Evolutionary conservation across 179 eudicot genomes (phyloP).

Genomic region (Spergularia azorica): DNA sequence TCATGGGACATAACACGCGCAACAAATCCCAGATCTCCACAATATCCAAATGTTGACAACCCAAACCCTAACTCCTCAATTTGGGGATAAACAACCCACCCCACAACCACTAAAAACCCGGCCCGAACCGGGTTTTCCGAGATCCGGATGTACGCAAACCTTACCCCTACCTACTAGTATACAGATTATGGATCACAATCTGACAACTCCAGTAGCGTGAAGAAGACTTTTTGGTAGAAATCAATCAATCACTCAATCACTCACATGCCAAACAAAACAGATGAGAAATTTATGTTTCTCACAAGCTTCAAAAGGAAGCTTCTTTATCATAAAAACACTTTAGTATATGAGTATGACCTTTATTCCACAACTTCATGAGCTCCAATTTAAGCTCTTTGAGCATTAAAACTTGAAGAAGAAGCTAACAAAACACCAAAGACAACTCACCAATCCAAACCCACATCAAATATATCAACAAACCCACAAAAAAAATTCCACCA

Average conservation of each 20-base stretch:
- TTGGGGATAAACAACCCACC: not conserved
- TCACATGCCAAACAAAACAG: constrained; percentile 12
- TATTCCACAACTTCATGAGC: constrained; percentile 23
- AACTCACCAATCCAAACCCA: constrained; percentile 54
- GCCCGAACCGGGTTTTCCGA: too few species aligned
- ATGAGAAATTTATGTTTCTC: constrained; percentile 1
- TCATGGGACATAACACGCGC: constrained; percentile 79
- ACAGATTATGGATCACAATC: constrained; percentile 11
- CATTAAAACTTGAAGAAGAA: constrained; percentile 20
- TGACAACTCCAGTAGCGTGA: constrained; percentile 9
- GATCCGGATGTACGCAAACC: not conserved
- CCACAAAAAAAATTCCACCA: constrained; percentile 28
- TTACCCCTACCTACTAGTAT: not conserved
- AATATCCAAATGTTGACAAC: constrained; percentile 37
- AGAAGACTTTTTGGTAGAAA: not conserved
- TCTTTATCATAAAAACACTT: constrained; percentile 19
- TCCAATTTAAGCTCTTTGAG: constrained; percentile 7
- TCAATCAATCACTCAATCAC: constrained; percentile 7
- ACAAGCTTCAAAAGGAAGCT: constrained; percentile 7
- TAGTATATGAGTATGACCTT: not conserved
- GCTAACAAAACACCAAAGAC: constrained; percentile 43
- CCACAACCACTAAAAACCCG: not conserved
- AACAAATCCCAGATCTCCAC: constrained; percentile 96
- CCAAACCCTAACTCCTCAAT: constrained; percentile 24
- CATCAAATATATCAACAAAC: constrained; percentile 25